Base-by-base conservation (phyloP, 345 rosid species). In the Boechera divaricarpa region DNA sequence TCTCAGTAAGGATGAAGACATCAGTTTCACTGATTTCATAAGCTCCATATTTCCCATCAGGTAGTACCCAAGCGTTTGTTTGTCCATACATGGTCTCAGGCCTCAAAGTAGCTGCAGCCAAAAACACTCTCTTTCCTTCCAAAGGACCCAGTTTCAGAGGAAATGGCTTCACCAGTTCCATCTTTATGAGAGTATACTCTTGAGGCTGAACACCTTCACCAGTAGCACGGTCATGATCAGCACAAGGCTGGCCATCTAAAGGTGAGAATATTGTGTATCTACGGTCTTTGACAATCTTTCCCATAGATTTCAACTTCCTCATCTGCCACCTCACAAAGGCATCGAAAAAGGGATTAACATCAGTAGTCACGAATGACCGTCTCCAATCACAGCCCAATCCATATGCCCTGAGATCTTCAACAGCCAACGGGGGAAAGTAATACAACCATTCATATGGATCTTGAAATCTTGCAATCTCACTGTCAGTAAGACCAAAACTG, bases 41-140 rank as follows among this genome's bases (percentile, higher is more conserved):
- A 63, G 98, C 98, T 77, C 98, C 98, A 63, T 94, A 94, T 69
- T 88, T 83, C 57, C 98, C 98, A 79, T 92, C 94, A 29, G 98
- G 98, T 67, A 92, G 78, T 7, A 92, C 97, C 98, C 98, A 94
- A 24, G 95, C 96, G 71, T 94, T 94, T 49, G 98, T 94, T 73
- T 92, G 98, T 53, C 98, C 98, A 36, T 89, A 94, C 98, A 94
- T 88, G 33, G 98, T 94, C 88, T 94, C 98, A 0, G 98, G 98
- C 78, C 98, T 90, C 90, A 92, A 44, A 3, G 98, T 92, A 68
- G 94, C 98, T 49, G 97, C 97, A 67, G 84, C 98, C 78, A 94
- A 75, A 80, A 84, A 94, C 69, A 92, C 91, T 45, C 75, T 89
- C 77, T 78, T 90, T 39, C 97, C 95, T 82, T 90, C 87, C 69